Evolutionary conservation across 2,329 filamentous ascomycete genomes (phyloP), one percentile per base, ranked within the genome.

Genomic region (Neofusicoccum umdonicola): DNA sequence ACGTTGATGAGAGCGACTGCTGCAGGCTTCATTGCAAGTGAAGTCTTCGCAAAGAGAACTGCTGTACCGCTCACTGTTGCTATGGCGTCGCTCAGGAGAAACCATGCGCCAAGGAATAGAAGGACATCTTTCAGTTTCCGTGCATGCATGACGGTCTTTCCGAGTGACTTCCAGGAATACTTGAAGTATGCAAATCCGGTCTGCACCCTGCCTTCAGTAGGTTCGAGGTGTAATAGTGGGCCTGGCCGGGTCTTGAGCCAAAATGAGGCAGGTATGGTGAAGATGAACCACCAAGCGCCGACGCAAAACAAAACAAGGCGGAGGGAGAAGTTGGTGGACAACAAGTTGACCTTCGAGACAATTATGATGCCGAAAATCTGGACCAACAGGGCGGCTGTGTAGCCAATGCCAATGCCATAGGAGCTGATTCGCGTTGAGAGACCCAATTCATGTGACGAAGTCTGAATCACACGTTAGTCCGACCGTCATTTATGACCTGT

Each of bases 11-110:
- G 83, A 5, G 92, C 95, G 27, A 99, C 80, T 2, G 91, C 91
- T 77, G 92, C 92, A 0, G 93, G 89, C 65, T 89, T 85, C 95
- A 99, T 99, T 68, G 90, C 87, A 9, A 99, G 82, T 68, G 93
- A 88, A 0, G 94, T 98, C 79, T 98, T 98, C 45, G 94, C 95
- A 75, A 97, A 99, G 9, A 99, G 83, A 34, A 98, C 93, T 0
- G 95, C 95, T 0, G 95, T 98, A 13, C 93, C 94, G 39, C 91
- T 95, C 0, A 96, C 94, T 0, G 95, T 98, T 7, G 95, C 95
- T 68, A 98, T 93, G 47, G 91, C 93, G 72, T 99, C 95, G 6
- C 91, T 96, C 1, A 99, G 84, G 35, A 99, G 84, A 74, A 99
- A 97, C 95, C 95, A 99, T 5, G 92, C 93, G 3, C 85, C 87